These are phyloP conservation scores for Alternaria atra DNA, from an alignment of 2,329 filamentous ascomycete genomes.

Conservation along the genomic window DNA sequence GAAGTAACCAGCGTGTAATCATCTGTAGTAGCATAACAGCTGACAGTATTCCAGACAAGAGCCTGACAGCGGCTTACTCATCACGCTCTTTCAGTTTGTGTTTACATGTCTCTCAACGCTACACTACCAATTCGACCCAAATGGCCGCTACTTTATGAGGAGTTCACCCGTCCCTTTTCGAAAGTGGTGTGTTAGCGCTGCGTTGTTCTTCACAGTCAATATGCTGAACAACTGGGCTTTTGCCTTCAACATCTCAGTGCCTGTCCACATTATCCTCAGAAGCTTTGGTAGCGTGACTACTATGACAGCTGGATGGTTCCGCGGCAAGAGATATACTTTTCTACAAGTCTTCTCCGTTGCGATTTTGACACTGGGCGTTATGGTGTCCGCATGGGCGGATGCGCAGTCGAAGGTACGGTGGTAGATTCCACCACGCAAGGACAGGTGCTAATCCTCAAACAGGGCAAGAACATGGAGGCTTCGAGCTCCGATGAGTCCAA, in stretches of 20 bases:
- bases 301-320: conserved; percentile 87
- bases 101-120: conserved; percentile 70
- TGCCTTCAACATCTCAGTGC: conserved; percentile 94
- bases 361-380: conserved; percentile 84
- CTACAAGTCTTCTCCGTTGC: conserved; percentile 83
- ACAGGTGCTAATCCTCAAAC: conserved; percentile 14
- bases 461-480: conserved; percentile 56
- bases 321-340: conserved; percentile 83
- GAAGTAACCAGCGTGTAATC: conserved; percentile 70
- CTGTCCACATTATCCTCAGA: conserved; percentile 93
- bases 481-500: conserved; percentile 51
- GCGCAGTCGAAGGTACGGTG: conserved; percentile 76
- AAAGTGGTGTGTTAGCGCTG: conserved; percentile 88
- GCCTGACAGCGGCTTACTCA: conserved; percentile 80
- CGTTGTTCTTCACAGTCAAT: conserved; percentile 92
- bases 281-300: conserved; percentile 97
- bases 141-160: conserved; percentile 75
- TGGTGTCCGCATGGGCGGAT: conserved; percentile 89
- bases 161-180: conserved; percentile 81
- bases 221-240: conserved; percentile 98
- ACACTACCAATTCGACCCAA: conserved; percentile 57
- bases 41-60: conserved; percentile 69
- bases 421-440: not conserved
- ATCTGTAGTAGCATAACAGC: not conserved
- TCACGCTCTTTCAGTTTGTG: conserved; percentile 61